phyloP scores from a whole-genome alignment of 2,329 filamentous ascomycete species.

The Chalara sp. region DNA sequence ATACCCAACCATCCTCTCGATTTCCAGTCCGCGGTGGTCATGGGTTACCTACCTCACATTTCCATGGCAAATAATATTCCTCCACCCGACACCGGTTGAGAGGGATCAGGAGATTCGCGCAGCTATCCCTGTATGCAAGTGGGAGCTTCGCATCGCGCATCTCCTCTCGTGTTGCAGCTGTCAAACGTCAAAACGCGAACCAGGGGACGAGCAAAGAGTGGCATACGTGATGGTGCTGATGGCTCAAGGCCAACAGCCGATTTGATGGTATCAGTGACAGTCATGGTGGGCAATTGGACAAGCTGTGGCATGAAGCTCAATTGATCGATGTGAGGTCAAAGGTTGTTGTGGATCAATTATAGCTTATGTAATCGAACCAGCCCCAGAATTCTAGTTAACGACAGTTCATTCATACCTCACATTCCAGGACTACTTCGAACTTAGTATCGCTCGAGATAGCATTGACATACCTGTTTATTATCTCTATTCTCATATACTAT shows the following conservation, averaged over 20 bases:
- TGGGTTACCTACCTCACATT: conserved; percentile 71
- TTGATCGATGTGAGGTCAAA: too few species aligned
- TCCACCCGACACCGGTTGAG: conserved; percentile 91
- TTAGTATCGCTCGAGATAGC: too few species aligned
- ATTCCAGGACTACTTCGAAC: too few species aligned
- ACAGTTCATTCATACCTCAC: too few species aligned
- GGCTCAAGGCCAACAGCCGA: conserved; percentile 38
- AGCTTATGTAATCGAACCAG: too few species aligned
- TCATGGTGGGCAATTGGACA: conserved; percentile 27
- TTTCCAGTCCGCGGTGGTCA: not conserved
- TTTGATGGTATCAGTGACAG: conserved; percentile 40
- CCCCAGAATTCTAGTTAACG: too few species aligned
- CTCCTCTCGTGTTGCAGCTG: conserved; percentile 78
- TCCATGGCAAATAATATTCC: conserved; percentile 94
- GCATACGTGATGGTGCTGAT: conserved; percentile 18
- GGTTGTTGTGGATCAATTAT: too few species aligned
- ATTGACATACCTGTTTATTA: too few species aligned
- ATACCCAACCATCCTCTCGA: not conserved
- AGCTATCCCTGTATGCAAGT: conserved; percentile 88
- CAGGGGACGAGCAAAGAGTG: not conserved
- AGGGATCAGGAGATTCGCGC: conserved; percentile 89
- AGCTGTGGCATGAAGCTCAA: too few species aligned
- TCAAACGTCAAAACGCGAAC: conserved; percentile 6
- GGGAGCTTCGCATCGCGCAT: conserved; percentile 90
- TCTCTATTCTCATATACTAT: too few species aligned